These are phyloP conservation scores for Diplotaxis tenuifolia DNA, from an alignment of 345 rosid genomes.

Conservation along the genomic window DNA sequence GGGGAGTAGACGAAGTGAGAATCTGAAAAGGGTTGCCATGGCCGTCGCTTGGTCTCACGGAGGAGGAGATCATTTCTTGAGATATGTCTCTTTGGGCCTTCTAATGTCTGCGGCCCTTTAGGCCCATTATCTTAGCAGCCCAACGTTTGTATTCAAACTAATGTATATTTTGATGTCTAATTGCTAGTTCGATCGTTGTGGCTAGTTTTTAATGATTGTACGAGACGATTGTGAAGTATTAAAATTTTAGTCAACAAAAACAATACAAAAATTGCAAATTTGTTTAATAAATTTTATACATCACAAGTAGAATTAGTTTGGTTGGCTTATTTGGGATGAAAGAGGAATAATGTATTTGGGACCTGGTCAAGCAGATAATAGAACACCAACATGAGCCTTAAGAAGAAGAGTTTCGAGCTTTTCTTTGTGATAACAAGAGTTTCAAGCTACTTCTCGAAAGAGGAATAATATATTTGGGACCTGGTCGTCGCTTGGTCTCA, in stretches of 20 bases:
- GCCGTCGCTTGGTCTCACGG: constrained; percentile 16
- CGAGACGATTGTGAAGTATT: too few relatives aligned
- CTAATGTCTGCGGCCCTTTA: background rate
- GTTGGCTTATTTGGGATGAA: background rate
- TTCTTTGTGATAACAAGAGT: too few relatives aligned
- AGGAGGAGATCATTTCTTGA: background rate
- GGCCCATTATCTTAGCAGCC: background rate
- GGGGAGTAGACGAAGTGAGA: constrained; percentile 57
- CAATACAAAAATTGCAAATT: too few relatives aligned
- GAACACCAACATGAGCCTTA: background rate
- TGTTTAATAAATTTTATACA: too few relatives aligned
- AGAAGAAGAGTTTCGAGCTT: too few relatives aligned
- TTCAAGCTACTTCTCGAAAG: too few relatives aligned
- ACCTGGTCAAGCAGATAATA: background rate
- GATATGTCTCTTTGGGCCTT: constrained; percentile 19
- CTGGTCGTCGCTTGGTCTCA: too few relatives aligned
- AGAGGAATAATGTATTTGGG: background rate
- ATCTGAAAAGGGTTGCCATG: constrained; percentile 56
- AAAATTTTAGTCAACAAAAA: too few relatives aligned
- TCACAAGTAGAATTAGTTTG: too few relatives aligned
- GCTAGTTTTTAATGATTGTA: background rate
- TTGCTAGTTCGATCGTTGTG: background rate
- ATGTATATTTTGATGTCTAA: background rate
- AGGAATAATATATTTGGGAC: too few relatives aligned
- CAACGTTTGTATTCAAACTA: background rate